phyloP scores from a whole-genome alignment of 768 basidiomycete species.

The Boletellus ananiceps region DNA sequence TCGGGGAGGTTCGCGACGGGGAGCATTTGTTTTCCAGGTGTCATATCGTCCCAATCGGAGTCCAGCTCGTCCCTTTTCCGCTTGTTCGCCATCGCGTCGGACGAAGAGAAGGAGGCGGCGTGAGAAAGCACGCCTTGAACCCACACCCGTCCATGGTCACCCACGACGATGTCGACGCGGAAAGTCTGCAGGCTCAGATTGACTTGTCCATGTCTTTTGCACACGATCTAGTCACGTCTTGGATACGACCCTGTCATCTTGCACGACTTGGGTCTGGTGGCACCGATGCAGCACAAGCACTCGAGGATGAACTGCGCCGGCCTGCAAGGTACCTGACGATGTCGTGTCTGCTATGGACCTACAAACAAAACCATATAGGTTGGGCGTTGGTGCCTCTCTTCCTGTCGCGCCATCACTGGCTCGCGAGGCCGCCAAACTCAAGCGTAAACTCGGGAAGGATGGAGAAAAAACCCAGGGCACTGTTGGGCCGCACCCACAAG shows the following conservation, averaged over 20 bases:
- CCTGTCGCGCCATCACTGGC: constrained; percentile 43
- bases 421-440: constrained; percentile 59
- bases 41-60: constrained; percentile 57
- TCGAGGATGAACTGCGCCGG: constrained; percentile 62
- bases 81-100: constrained; percentile 36
- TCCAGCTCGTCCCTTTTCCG: constrained; percentile 51
- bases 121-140: constrained; percentile 14
- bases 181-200: constrained; percentile 76
- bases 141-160: constrained; percentile 5
- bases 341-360: not conserved
- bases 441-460: constrained; percentile 50
- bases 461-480: constrained; percentile 45
- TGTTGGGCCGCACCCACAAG: constrained; percentile 27
- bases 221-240: constrained; percentile 68
- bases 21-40: constrained; percentile 65
- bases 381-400: constrained; percentile 70
- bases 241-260: constrained; percentile 58
- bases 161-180: constrained; percentile 60
- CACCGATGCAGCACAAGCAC: constrained; percentile 44
- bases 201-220: constrained; percentile 77
- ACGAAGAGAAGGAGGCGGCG: not conserved
- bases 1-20: constrained; percentile 79
- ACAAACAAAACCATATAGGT: constrained; percentile 35
- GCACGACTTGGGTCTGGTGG: constrained; percentile 31
- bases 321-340: constrained; percentile 54